phyloP scores from a whole-genome alignment of 495 filamentous ascomycete species.

The Filosporella fistucella region DNA sequence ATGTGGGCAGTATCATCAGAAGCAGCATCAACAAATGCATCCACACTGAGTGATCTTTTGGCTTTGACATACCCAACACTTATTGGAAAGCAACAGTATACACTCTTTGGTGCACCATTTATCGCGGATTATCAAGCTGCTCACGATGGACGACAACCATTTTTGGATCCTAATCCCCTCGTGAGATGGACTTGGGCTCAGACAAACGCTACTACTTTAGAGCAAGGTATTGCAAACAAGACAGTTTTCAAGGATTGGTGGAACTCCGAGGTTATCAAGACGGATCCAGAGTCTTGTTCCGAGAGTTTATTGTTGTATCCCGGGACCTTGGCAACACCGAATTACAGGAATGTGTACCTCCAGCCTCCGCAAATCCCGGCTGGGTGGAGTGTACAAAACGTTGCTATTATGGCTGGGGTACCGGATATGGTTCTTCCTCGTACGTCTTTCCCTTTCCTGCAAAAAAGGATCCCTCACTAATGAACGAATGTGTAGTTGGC shows the following conservation, averaged over 20 bases:
- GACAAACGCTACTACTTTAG: background rate
- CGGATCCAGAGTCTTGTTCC: background rate
- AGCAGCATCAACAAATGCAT: background rate
- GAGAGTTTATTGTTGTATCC: too few species aligned
- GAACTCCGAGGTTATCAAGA: background rate
- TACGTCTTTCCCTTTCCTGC: too few species aligned
- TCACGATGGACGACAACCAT: constrained; percentile 43
- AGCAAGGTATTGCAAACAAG: background rate
- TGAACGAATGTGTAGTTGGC: too few species aligned
- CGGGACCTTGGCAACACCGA: background rate
- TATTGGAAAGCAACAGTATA: background rate
- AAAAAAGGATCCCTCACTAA: too few species aligned
- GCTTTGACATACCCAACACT: background rate
- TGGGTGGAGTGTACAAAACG: constrained; percentile 38
- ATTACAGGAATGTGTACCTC: too few species aligned
- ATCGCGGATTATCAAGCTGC: constrained; percentile 29
- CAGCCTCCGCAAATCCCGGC: constrained; percentile 36
- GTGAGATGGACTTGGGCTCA: constrained; percentile 48
- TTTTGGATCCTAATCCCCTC: constrained; percentile 48
- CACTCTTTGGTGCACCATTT: background rate
- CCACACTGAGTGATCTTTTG: background rate
- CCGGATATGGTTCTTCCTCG: background rate
- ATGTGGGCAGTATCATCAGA: background rate
- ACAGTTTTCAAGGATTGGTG: background rate
- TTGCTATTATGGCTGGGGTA: background rate